These are phyloP conservation scores for Boechera divaricarpa DNA, from an alignment of 345 rosid species.

Conservation along the genomic window DNA sequence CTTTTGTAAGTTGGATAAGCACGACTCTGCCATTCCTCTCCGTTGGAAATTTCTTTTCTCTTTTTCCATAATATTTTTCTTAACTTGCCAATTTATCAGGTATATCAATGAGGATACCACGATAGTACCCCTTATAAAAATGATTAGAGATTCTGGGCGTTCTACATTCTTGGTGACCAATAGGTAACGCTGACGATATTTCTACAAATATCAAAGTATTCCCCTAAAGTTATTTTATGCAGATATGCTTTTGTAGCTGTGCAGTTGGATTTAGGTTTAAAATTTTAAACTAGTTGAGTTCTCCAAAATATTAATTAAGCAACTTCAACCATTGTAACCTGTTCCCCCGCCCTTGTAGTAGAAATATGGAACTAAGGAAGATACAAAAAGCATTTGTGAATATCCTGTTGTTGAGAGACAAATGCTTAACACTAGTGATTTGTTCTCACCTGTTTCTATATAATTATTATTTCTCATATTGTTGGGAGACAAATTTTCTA, in stretches of 20 bases:
- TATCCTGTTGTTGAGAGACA: neutral
- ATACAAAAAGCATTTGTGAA: neutral
- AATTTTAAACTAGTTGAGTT: neutral
- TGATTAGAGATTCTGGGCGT: conserved; percentile 94
- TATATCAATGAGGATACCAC: conserved; percentile 81
- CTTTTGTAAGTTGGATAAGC: neutral
- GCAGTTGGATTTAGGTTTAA: neutral
- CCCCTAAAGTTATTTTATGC: conserved; percentile 1
- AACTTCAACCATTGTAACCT: conserved; percentile 8
- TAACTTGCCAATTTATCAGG: conserved; percentile 46
- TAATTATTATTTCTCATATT: conserved; percentile 11
- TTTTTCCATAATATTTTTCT: neutral
- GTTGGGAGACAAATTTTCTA: neutral
- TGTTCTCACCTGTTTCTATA: conserved; percentile 2
- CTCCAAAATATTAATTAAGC: neutral
- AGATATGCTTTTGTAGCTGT: conserved; percentile 12
- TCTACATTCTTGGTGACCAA: conserved; percentile 97
- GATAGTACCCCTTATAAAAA: conserved; percentile 83
- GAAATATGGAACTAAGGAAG: conserved; percentile 2
- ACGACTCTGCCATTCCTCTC: neutral
- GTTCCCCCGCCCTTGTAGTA: neutral
- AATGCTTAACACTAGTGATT: neutral
- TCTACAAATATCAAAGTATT: neutral
- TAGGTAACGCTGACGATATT: conserved; percentile 53
- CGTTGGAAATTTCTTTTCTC: conserved; percentile 5